Conservation (phyloP, 2,329 filamentous ascomycete species). For the Epicoccum sorghinum region DNA sequence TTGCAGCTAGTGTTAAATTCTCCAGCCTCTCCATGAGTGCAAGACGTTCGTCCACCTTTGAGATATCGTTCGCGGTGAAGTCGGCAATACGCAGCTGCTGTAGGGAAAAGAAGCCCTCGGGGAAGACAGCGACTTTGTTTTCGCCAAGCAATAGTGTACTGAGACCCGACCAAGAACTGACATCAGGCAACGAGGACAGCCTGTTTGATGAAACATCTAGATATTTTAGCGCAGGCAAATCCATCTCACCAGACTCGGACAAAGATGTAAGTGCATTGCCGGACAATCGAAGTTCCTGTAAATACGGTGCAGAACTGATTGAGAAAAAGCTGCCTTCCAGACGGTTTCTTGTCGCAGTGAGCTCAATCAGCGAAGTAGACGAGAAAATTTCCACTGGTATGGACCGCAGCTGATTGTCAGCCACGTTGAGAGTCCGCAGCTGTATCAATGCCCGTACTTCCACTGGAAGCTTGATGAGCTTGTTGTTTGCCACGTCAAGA, state of each 20-base stretch:
- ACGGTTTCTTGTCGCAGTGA: constrained; percentile 78
- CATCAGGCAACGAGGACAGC: constrained; percentile 72
- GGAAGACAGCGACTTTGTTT: constrained; percentile 79
- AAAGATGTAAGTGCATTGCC: constrained; percentile 71
- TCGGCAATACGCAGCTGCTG: constrained; percentile 76
- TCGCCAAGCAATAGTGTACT: constrained; percentile 78
- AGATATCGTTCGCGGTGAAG: constrained; percentile 84
- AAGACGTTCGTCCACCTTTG: constrained; percentile 74
- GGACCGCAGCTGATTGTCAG: constrained; percentile 75
- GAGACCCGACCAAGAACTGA: constrained; percentile 76
- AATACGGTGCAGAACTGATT: constrained; percentile 62
- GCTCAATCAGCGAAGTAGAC: constrained; percentile 72
- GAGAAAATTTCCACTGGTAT: constrained; percentile 74
- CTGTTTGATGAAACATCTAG: constrained; percentile 83
- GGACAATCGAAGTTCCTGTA: constrained; percentile 80
- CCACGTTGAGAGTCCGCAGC: constrained; percentile 78
- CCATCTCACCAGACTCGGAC: constrained; percentile 57
- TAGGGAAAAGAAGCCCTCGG: constrained; percentile 73
- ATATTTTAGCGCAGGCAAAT: constrained; percentile 73
- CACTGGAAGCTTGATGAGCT: constrained; percentile 72
- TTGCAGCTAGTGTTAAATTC: constrained; percentile 81
- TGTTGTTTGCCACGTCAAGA: constrained; percentile 82
- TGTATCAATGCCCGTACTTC: constrained; percentile 69
- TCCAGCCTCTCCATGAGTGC: constrained; percentile 79
- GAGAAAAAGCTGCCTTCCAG: constrained; percentile 73